Evolutionary conservation across 176 grass and related monocot species (phyloP).

Genomic region (Hordeum marinum): DNA sequence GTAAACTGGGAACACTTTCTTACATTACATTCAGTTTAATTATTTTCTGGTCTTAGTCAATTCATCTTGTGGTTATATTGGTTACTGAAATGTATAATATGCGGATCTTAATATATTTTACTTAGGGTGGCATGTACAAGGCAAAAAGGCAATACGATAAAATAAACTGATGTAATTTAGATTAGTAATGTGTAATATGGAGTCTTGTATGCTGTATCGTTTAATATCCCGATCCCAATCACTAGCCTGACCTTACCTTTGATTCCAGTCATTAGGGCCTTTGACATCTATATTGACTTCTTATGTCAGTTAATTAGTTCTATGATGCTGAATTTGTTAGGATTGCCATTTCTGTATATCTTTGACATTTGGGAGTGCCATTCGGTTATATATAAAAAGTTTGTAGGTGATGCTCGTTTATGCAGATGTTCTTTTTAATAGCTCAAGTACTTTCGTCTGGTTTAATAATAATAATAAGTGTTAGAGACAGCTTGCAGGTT

Average conservation of each 20-base stretch:
- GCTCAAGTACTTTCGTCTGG: constrained; percentile 6
- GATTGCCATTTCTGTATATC: neutral
- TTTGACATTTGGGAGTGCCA: neutral
- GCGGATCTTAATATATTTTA: too few species aligned
- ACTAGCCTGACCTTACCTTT: neutral
- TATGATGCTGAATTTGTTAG: constrained; percentile 18
- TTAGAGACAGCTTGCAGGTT: constrained; percentile 86
- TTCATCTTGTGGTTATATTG: too few species aligned
- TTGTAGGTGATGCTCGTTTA: neutral
- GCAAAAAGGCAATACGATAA: neutral
- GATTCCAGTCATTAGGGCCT: neutral
- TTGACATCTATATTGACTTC: constrained; percentile 18
- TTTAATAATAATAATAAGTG: constrained; percentile 37
- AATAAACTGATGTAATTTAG: neutral
- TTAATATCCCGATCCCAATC: neutral
- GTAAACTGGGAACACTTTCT: too few species aligned
- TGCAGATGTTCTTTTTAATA: constrained; percentile 4
- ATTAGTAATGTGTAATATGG: neutral
- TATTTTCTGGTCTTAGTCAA: too few species aligned
- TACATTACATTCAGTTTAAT: too few species aligned
- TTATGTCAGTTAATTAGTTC: neutral
- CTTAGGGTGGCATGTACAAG: neutral
- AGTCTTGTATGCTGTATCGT: neutral
- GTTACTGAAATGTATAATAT: too few species aligned
- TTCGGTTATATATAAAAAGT: neutral